Conservation (phyloP, 2,329 filamentous ascomycete genomes). For the Camptophora hylomeconis region DNA sequence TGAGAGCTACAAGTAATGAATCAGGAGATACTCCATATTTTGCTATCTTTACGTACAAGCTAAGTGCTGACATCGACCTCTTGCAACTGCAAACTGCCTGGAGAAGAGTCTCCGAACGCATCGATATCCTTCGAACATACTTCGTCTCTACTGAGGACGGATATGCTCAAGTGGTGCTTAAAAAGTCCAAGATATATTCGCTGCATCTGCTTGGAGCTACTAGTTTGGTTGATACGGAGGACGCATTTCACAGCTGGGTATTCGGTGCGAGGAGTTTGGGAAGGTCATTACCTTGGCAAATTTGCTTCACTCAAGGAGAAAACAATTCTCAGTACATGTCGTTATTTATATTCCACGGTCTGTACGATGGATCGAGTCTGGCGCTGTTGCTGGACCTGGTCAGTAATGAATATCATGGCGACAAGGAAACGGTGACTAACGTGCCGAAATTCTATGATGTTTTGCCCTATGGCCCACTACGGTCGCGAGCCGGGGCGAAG, state of each 20-base stretch:
- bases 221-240: constrained; percentile 17
- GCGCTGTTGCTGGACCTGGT: constrained; percentile 52
- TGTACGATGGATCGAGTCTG: constrained; percentile 78
- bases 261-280: constrained; percentile 33
- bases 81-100: constrained; percentile 45
- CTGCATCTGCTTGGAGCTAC: not conserved
- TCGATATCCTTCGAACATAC: constrained; percentile 56
- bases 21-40: constrained; percentile 54
- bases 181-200: no score
- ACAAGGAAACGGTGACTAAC: not conserved
- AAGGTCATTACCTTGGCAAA: constrained; percentile 21
- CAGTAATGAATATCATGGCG: constrained; percentile 34
- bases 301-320: constrained; percentile 19
- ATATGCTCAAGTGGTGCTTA: constrained; percentile 54
- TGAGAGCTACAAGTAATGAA: constrained; percentile 47
- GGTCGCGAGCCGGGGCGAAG: constrained; percentile 32
- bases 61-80: constrained; percentile 36
- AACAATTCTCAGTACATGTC: constrained; percentile 29
- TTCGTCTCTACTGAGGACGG: constrained; percentile 66
- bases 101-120: constrained; percentile 34
- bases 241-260: constrained; percentile 40
- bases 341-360: constrained; percentile 66
- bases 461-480: constrained; percentile 57
- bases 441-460: constrained; percentile 36
- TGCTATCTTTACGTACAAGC: constrained; percentile 54